phyloP scores from a whole-genome alignment of 176 grass and related monocot genomes.

The Tillandsia fasciculata region DNA sequence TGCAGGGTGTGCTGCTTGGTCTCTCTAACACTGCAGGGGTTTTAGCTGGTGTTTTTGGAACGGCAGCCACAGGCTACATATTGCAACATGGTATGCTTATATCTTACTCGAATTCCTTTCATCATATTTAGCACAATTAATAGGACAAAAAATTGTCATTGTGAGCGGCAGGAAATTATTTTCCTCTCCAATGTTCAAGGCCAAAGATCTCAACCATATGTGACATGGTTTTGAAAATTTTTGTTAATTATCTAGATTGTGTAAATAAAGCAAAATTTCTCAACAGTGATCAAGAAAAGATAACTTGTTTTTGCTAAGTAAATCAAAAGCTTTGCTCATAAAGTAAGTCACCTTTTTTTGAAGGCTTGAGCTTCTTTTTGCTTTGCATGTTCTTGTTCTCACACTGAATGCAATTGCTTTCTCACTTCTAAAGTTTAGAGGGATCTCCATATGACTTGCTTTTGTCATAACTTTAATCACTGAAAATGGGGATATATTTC shows the following conservation, averaged over 20 bases:
- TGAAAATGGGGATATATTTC: constrained; percentile 11
- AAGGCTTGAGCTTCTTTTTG: neutral
- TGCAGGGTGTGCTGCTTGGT: constrained; percentile 79
- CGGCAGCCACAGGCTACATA: constrained; percentile 87
- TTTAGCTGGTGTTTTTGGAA: constrained; percentile 90
- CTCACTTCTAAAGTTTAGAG: neutral
- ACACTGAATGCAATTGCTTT: constrained; percentile 1
- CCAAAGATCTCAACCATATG: too few species aligned
- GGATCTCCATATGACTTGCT: neutral
- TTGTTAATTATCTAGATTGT: too few species aligned
- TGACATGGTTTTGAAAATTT: too few species aligned
- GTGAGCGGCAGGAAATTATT: too few species aligned
- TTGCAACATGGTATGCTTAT: constrained; percentile 66
- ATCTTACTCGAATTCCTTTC: neutral
- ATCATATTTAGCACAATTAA: neutral
- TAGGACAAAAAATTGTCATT: too few species aligned
- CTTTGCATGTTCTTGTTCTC: constrained; percentile 3
- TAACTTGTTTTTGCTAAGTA: too few species aligned
- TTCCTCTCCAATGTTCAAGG: too few species aligned
- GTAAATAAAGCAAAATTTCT: too few species aligned
- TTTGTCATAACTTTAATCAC: neutral
- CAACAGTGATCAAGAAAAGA: too few species aligned
- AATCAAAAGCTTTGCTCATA: too few species aligned
- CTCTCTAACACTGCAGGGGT: constrained; percentile 93
- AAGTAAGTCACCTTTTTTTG: too few species aligned